Base-by-base conservation (phyloP, 306 rosid species). In the Acacia confusa region DNA sequence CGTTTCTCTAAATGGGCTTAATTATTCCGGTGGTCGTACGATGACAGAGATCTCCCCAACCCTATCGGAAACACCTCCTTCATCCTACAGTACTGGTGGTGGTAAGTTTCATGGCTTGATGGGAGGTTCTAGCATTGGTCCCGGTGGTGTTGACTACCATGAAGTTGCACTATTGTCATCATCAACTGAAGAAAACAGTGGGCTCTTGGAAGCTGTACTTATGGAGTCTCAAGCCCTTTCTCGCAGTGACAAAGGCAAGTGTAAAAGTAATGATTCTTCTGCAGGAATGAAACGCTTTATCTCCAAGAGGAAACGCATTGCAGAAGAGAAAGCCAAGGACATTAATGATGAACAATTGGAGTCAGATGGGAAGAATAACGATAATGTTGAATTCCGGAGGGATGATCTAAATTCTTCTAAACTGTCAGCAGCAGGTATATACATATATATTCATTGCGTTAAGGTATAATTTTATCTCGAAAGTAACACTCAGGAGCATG, bases 181-280 rank as follows among this genome's bases (percentile, higher is more conserved):
- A 15, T 67, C 77, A 4, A 38, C 74, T 27, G 84, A 57, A 6
- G 80, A 75, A 30, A 89, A 90, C 73, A 89, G 87, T 60, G 97
- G 97, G 2, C 78, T 92, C 20, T 78, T 94, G 86, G 94, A 90
- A 58, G 95, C 82, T 71, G 17, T 94, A 11, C 75, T 92, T 67
- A 36, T 61, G 66, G 91, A 91, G 83, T 88, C 87, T 69, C 81
- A 77, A 74, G 83, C 66, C 19, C 74, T 85, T 63, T 88, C 83
- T 45, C 69, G 85, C 53, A 86, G 20, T n/a, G 52, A 48, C 25
- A 81, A 30, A 15, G 22, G 77, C 34, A 87, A 82, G 68, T 19
- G 78, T 9, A 88, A 82, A 68, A 81, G 76, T 70, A 77, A 81
- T 34, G 80, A 69, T 11, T 77, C 84, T 47, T 55, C 48, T n/a